A percentile compares a stretch with the other conserved stretches of the same genome.
phyloP scores from a whole-genome alignment of 306 rosid species.

The Purshia tridentata region DNA sequence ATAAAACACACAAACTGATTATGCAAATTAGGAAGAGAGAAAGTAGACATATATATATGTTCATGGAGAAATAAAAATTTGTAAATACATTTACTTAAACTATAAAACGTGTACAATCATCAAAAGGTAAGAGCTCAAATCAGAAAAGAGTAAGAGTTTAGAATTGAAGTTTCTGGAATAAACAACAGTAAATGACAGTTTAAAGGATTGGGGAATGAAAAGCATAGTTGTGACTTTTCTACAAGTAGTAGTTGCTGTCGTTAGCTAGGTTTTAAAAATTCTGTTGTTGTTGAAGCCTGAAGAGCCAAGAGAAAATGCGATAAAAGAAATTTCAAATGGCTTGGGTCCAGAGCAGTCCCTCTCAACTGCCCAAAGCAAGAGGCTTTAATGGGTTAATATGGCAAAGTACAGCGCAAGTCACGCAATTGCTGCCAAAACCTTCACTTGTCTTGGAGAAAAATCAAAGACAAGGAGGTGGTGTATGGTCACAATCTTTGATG shows the following conservation, averaged over 20 bases:
- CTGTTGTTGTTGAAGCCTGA: not conserved
- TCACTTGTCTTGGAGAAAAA: slow-evolving; percentile 30
- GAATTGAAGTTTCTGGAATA: too few relatives aligned
- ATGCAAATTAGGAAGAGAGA: too few relatives aligned
- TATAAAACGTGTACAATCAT: too few relatives aligned
- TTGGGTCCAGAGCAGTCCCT: not conserved
- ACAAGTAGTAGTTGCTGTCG: not conserved
- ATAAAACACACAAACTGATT: too few relatives aligned
- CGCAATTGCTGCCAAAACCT: slow-evolving; percentile 34
- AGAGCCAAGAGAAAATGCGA: not conserved
- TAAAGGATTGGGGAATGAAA: not conserved
- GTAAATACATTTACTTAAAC: too few relatives aligned
- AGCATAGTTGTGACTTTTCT: not conserved
- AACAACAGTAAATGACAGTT: too few relatives aligned
- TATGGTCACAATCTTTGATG: slow-evolving; percentile 36
- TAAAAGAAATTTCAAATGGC: not conserved
- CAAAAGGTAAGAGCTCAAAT: too few relatives aligned
- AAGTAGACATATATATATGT: too few relatives aligned
- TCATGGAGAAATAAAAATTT: too few relatives aligned
- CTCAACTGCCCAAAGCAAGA: not conserved
- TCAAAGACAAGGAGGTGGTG: slow-evolving; percentile 26
- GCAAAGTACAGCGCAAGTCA: slow-evolving; percentile 48
- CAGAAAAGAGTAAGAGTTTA: too few relatives aligned
- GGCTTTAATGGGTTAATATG: not conserved
- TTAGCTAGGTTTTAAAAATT: not conserved